Evolutionary conservation across 768 basidiomycete genomes (phyloP).

Genomic region (Lentinus tigrinus): DNA sequence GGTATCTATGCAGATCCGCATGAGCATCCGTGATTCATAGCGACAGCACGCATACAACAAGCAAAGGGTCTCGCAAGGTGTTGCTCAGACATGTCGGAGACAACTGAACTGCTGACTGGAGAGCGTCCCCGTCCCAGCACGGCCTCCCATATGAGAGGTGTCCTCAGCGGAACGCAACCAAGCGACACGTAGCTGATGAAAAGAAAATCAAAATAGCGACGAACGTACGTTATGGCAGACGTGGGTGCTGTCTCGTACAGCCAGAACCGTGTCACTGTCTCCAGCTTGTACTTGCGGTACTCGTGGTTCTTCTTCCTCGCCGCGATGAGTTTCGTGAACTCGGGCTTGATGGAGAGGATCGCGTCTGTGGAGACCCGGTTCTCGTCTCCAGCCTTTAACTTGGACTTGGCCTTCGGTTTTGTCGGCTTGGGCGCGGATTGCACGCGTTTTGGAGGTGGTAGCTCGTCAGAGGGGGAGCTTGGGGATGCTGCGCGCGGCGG

Average conservation of each 20-base stretch:
- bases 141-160: no score
- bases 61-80: background rate
- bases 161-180: no score
- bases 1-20: conserved; percentile 23
- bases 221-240: conserved; percentile 31
- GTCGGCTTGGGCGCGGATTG: background rate
- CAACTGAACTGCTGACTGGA: no score
- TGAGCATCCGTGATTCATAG: no score
- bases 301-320: conserved; percentile 37
- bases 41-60: background rate
- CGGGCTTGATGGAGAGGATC: conserved; percentile 32
- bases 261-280: conserved; percentile 32
- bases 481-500: background rate
- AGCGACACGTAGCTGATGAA: no score
- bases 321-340: conserved; percentile 31
- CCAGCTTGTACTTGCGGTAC: conserved; percentile 33
- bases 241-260: conserved; percentile 30
- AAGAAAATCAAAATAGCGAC: no score
- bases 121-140: no score
- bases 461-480: background rate
- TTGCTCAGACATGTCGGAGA: no score
- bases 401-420: background rate
- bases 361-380: conserved; percentile 33
- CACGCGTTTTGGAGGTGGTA: background rate
- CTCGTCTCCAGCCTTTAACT: conserved; percentile 1